Base-by-base conservation (phyloP, 306 rosid genomes). In the Acmispon strigosus region DNA sequence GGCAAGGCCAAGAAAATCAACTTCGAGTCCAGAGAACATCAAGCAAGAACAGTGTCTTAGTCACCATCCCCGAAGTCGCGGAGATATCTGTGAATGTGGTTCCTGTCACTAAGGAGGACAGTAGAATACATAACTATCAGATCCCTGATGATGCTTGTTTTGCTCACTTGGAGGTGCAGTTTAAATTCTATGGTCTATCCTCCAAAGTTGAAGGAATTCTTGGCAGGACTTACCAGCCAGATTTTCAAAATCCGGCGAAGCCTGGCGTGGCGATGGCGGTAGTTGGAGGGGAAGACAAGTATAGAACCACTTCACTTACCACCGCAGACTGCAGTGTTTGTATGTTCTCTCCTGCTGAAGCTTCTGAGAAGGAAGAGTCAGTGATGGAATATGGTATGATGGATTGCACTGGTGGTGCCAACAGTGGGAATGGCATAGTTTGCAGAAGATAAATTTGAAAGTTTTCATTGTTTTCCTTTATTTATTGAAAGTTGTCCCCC, bases 111-210 rank as follows among this genome's bases (percentile, higher is more conserved):
- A 76, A 83, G 69, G 96, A 92, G 57, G 98, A 92, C 7, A 91
- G 91, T 14, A 82, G 95, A 75, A 84, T 88, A 50, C 96, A 90
- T 62, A 88, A 81, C 76, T 92, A 92, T 45, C 84, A 74, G 59
- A 86, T 92, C 15, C 98, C 96, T 4, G 52, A 62, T 10, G 74
- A 87, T 32, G 84, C 90, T 77, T 86, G 96, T 49, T 90, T 88
- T 45, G 85, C 91, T 52, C 98, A 90, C 68, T 75, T 92, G 84
- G 98, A 92, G 16, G 90, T 88, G 1, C 98, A 92, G 78, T 92
- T 92, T 50, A 82, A 86, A 66, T 92, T 92, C 85, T 68, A 80
- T 2, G 85, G 79, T 17, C 53, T 90, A 15, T 88, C 96, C 0
- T 45, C 82, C 1, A 81, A 85, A 61, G 91, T 88, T 54, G 98